A percentile compares a stretch with the other conserved stretches of the same genome.
phyloP scores from a whole-genome alignment of 768 basidiomycete genomes.

The Phaeolepiota aurea region DNA sequence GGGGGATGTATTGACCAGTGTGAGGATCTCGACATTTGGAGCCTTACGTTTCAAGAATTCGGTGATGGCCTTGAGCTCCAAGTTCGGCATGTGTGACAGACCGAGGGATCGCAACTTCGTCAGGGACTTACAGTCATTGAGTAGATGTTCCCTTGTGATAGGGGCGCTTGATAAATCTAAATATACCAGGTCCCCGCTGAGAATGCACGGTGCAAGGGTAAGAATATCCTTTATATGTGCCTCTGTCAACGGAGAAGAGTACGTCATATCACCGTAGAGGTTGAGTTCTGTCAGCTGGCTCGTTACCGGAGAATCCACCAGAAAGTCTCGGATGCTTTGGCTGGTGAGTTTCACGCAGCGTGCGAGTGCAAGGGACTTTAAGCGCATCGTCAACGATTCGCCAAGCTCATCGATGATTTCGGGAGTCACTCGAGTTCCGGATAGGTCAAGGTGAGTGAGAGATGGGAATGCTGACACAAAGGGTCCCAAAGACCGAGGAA shows the following conservation, averaged over 20 bases:
- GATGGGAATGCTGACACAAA: conserved; percentile 79
- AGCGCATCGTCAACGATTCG: conserved; percentile 51
- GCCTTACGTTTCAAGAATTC: conserved; percentile 65
- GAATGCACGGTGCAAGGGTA: conserved; percentile 71
- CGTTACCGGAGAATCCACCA: conserved; percentile 61
- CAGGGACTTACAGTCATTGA: conserved; percentile 52
- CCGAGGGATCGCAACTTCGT: conserved; percentile 80
- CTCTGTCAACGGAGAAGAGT: conserved; percentile 59
- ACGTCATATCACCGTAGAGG: conserved; percentile 85
- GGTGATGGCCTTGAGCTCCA: conserved; percentile 58
- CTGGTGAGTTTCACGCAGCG: conserved; percentile 82
- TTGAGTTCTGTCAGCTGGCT: conserved; percentile 66
- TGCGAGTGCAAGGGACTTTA: conserved; percentile 76
- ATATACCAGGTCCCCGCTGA: conserved; percentile 66
- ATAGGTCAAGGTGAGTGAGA: conserved; percentile 86
- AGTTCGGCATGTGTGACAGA: conserved; percentile 72
- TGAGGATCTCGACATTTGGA: conserved; percentile 76
- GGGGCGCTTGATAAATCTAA: conserved; percentile 86
- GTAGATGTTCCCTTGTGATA: conserved; percentile 43
- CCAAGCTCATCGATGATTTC: conserved; percentile 67
- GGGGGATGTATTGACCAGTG: conserved; percentile 68
- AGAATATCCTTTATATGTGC: conserved; percentile 65
- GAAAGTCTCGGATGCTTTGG: conserved; percentile 65
- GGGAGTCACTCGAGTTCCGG: conserved; percentile 75
- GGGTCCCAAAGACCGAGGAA: conserved; percentile 55